Percentiles rank a stretch among this genome's conserved stretches.
Conservation (phyloP, 1,284 basidiomycete genomes). For the Pseudozyma pruni region DNA sequence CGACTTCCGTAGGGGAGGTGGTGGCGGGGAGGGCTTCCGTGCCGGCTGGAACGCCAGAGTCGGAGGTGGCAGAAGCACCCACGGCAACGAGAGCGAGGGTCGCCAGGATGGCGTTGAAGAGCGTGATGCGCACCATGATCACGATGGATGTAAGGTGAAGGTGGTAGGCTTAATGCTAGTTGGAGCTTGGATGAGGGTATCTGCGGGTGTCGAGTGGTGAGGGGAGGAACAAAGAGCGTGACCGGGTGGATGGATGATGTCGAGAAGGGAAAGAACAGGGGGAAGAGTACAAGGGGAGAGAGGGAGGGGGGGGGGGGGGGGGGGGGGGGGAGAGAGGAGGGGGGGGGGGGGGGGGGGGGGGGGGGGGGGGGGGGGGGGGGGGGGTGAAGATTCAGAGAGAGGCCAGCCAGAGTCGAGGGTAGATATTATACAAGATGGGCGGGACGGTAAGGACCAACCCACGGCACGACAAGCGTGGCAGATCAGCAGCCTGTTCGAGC, state of each 20-base stretch:
- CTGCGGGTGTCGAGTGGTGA: too few relatives aligned
- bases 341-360: slow-evolving; percentile 1
- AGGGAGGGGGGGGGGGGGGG: neutral
- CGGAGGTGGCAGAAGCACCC: slow-evolving; percentile 10
- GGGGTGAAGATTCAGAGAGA: neutral
- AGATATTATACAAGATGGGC: too few relatives aligned
- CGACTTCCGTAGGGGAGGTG: slow-evolving; percentile 14
- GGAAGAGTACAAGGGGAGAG: too few relatives aligned
- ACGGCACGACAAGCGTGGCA: slow-evolving; percentile 1
- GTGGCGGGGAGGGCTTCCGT: slow-evolving; percentile 4
- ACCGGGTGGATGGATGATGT: neutral
- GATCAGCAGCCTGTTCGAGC: too few relatives aligned
- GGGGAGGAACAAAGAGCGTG: slow-evolving; percentile 6
- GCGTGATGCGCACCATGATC: slow-evolving; percentile 25
- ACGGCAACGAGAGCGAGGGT: slow-evolving; percentile 18
- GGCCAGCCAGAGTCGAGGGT: too few relatives aligned
- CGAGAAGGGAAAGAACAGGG: neutral
- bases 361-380: slow-evolving; percentile 1
- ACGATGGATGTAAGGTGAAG: neutral
- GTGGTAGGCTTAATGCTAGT: too few relatives aligned
- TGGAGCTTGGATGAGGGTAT: too few relatives aligned
- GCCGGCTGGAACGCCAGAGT: neutral
- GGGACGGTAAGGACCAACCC: neutral
- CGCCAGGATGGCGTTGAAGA: slow-evolving; percentile 28
- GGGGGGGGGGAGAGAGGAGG: slow-evolving; percentile 6